Evolutionary conservation across 345 rosid genomes (phyloP).

Genomic region (Rhodamnia argentea): DNA sequence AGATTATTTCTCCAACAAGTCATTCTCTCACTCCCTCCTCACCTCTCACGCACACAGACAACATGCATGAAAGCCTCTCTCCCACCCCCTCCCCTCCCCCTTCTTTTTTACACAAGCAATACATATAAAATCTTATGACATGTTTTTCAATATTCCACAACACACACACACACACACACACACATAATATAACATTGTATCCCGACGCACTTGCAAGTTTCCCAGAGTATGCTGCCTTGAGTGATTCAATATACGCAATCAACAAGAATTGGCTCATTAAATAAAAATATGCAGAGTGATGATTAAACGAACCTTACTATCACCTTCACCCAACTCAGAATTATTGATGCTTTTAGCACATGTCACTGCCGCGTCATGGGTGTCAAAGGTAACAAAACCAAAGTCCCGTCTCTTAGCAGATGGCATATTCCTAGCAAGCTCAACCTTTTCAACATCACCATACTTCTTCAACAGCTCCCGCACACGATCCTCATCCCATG

Average conservation of each 20-base stretch:
- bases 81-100: too few relatives aligned
- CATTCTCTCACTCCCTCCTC: background rate
- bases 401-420: constrained; percentile 95
- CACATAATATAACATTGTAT: background rate
- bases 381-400: constrained; percentile 92
- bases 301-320: constrained; percentile 50
- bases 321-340: constrained; percentile 79
- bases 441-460: constrained; percentile 82
- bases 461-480: constrained; percentile 53
- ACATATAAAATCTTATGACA: background rate
- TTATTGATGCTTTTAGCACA: constrained; percentile 94
- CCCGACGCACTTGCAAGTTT: background rate
- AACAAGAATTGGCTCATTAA: background rate
- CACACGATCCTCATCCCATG: constrained; percentile 94
- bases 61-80: background rate
- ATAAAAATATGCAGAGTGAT: background rate
- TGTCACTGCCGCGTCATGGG: constrained; percentile 82
- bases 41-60: background rate
- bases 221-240: background rate
- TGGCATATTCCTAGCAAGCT: constrained; percentile 98
- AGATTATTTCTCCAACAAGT: background rate
- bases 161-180: background rate
- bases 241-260: background rate
- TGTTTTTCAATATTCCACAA: background rate
- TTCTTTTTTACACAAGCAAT: background rate